Evolutionary conservation across 2,329 filamentous ascomycete genomes (phyloP).

Genomic region (Penicillium brasilianum): DNA sequence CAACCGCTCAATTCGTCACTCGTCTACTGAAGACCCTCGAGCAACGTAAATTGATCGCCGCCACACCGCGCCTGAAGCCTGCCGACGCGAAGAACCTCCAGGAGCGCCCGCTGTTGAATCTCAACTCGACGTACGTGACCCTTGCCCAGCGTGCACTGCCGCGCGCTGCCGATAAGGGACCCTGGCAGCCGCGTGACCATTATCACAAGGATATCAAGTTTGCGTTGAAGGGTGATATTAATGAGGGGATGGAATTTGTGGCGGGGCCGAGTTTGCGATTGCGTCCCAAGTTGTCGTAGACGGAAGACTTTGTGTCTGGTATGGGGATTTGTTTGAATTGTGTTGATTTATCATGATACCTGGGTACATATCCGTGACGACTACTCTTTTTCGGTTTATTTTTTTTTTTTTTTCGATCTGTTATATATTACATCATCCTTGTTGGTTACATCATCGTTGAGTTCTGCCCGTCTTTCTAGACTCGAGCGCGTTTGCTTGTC

Average conservation of each 20-base stretch:
- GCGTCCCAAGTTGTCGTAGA: slow-evolving; percentile 18
- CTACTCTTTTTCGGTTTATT: no score
- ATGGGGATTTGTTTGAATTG: not conserved
- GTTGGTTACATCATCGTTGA: not conserved
- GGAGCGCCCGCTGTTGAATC: slow-evolving; percentile 40
- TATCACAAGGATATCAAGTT: slow-evolving; percentile 49
- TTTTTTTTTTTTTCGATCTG: not conserved
- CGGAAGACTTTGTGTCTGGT: not conserved
- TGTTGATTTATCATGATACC: not conserved
- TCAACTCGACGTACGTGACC: slow-evolving; percentile 50
- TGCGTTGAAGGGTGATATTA: slow-evolving; percentile 43
- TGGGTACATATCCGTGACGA: slow-evolving; percentile 6
- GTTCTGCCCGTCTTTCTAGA: not conserved
- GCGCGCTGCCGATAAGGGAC: slow-evolving; percentile 45
- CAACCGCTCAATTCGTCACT: slow-evolving; percentile 47
- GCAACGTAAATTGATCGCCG: slow-evolving; percentile 32
- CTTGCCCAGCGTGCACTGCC: slow-evolving; percentile 42
- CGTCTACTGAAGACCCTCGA: slow-evolving; percentile 44
- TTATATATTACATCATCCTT: slow-evolving; percentile 3
- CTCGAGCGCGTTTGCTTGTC: not conserved
- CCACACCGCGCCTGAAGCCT: slow-evolving; percentile 35
- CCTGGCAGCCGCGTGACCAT: slow-evolving; percentile 47
- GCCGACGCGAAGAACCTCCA: slow-evolving; percentile 29
- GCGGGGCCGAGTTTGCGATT: slow-evolving; percentile 27
- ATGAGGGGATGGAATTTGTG: slow-evolving; percentile 39